Evolutionary conservation across 1,284 basidiomycete genomes (phyloP).

Genomic region (Exsudoporus floridanus): DNA sequence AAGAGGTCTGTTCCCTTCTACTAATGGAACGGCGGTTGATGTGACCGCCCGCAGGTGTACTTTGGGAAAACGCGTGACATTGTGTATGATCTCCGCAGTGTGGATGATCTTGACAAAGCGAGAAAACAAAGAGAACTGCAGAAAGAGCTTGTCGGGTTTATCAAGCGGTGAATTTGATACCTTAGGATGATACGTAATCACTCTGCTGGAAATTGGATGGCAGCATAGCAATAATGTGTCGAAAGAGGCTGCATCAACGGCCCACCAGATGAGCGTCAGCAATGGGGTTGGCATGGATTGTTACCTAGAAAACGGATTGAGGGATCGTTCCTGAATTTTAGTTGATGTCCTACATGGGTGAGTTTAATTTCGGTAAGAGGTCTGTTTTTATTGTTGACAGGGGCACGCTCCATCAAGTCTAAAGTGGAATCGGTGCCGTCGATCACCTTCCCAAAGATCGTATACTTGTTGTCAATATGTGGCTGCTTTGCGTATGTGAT

Average conservation of each 20-base stretch:
- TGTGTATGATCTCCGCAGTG: constrained; percentile 85
- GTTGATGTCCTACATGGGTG: constrained; percentile 55
- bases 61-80: constrained; percentile 98
- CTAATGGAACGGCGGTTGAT: constrained; percentile 7
- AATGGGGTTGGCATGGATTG: constrained; percentile 94
- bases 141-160: constrained; percentile 91
- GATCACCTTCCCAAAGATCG: constrained; percentile 94
- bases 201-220: background rate
- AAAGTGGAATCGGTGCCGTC: constrained; percentile 89
- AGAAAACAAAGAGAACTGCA: constrained; percentile 83
- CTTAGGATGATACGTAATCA: constrained; percentile 13
- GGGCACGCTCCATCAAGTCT: constrained; percentile 86
- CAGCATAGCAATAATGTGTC: constrained; percentile 1
- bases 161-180: constrained; percentile 55
- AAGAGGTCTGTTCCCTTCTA: constrained; percentile 56
- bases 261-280: constrained; percentile 63
- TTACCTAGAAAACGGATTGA: constrained; percentile 54
- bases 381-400: constrained; percentile 88
- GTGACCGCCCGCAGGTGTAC: constrained; percentile 67
- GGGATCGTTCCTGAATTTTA: background rate
- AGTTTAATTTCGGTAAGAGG: constrained; percentile 85
- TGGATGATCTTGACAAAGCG: constrained; percentile 83
- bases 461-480: constrained; percentile 92
- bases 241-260: constrained; percentile 20
- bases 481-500: constrained; percentile 90